Base-by-base conservation (phyloP, 441 rosid species). In the Daphne laureola region DNA sequence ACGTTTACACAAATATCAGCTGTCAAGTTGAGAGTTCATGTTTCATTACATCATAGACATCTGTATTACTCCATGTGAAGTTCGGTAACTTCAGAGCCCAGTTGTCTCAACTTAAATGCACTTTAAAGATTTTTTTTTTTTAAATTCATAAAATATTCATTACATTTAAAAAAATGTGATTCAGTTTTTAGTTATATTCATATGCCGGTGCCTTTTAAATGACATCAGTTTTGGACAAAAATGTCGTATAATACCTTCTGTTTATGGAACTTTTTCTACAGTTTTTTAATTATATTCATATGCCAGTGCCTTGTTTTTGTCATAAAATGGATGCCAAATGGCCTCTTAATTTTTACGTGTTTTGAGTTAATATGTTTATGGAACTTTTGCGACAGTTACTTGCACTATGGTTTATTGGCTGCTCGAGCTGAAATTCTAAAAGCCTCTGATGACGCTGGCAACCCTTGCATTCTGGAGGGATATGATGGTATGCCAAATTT, bases 351-450 rank as follows among this genome's bases (percentile, higher is more conserved):
- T 8, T 27, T 26, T 27, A 15, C 49, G 44, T 58, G 6, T 31
- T 25, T 63, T 58, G 46, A 23, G 49, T 53, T 47, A 53, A 58
- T 54, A 23, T 58, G 65, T 17, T 58, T 59, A 58, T 54, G 48
- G 40, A 47, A 43, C 58, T 46, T 63, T 73, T 53, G 50, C 50
- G 71, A 58, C 83, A 92, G 98, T 77, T 93, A 93, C 74, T 76
- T 93, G 82, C 87, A 54, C 72, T 93, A 85, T 65, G 98, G 98
- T 42, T 73, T 93, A 71, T 64, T 93, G 60, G 98, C 98, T 53
- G 98, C 98, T 62, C 83, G 97, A 65, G 97, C 90, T 3, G 97
- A 90, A 62, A 90, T 93, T 67, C 57, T 93, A 77, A 82, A 79
- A 73, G 73, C 54, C 23, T 80, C 87, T 17, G 86, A 74, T 47